Percentiles rank a stretch among this genome's conserved stretches.
Evolutionary conservation across 139 green algal species (phyloP).

Genomic region (Volvox africanus): DNA sequence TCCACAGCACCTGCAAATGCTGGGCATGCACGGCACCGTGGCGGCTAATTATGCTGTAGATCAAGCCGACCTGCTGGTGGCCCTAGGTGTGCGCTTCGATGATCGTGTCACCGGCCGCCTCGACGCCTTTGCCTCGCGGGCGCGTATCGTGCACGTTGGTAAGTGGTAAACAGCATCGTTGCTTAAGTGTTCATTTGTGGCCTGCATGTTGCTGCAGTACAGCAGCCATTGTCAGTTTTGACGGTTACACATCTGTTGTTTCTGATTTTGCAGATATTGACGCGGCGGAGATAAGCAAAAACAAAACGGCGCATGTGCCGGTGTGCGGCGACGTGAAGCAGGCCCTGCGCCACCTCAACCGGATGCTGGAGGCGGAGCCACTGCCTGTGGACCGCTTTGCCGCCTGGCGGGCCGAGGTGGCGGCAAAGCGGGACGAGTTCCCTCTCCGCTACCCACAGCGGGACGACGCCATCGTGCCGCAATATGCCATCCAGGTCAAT

Average conservation of each 20-base stretch:
- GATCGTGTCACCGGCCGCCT: conserved; percentile 99
- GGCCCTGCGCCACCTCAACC: conserved; percentile 81
- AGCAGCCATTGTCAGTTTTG: background rate
- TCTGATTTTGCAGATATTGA: conserved; percentile 88
- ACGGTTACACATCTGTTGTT: background rate
- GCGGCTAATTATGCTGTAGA: conserved; percentile 98
- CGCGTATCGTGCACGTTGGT: conserved; percentile 95
- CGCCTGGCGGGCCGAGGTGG: conserved; percentile 78
- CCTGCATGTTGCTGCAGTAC: background rate
- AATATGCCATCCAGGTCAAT: conserved; percentile 87
- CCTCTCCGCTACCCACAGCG: conserved; percentile 90
- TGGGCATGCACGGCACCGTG: conserved; percentile 99
- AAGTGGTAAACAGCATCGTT: too few relatives aligned
- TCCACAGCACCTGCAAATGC: conserved; percentile 89
- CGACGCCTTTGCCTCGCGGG: conserved; percentile 91
- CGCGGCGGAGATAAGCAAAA: conserved; percentile 99
- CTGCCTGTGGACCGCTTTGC: conserved; percentile 49
- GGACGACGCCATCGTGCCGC: conserved; percentile 95
- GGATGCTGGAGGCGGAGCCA: conserved; percentile 64
- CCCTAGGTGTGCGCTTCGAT: conserved; percentile 98
- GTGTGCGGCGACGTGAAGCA: conserved; percentile 86
- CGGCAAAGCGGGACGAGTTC: conserved; percentile 80
- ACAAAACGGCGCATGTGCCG: conserved; percentile 95
- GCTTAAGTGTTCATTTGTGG: background rate
- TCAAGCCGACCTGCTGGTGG: conserved; percentile 93